Evolutionary conservation across 1,284 basidiomycete species (phyloP).

Genomic region (Ustilago hordei): DNA sequence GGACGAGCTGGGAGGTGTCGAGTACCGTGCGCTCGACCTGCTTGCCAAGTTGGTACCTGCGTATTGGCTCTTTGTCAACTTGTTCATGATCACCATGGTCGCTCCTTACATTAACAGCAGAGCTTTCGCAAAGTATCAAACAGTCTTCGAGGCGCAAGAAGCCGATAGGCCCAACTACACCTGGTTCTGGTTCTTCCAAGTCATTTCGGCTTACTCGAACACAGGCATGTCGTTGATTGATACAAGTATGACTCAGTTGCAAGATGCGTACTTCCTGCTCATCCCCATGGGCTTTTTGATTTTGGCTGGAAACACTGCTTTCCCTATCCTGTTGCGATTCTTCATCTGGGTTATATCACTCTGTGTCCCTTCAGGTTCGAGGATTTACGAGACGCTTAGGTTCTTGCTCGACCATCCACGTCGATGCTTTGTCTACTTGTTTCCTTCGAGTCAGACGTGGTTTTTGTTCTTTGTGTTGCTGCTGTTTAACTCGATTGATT

Average conservation of each 20-base stretch:
- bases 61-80: conserved; percentile 49
- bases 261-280: conserved; percentile 84
- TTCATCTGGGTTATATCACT: conserved; percentile 78
- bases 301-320: conserved; percentile 90
- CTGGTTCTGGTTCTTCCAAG: conserved; percentile 87
- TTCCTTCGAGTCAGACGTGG: conserved; percentile 92
- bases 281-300: conserved; percentile 77
- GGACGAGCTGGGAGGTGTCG: conserved; percentile 92
- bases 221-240: conserved; percentile 90
- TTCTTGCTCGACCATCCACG: conserved; percentile 97
- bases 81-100: conserved; percentile 53
- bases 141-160: conserved; percentile 60
- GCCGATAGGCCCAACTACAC: conserved; percentile 68
- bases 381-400: conserved; percentile 81
- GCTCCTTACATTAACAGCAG: conserved; percentile 64
- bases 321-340: conserved; percentile 67
- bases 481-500: conserved; percentile 81
- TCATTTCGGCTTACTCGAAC: conserved; percentile 88
- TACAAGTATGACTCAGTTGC: conserved; percentile 87
- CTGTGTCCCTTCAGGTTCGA: conserved; percentile 75
- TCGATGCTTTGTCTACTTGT: conserved; percentile 91
- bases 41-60: conserved; percentile 72
- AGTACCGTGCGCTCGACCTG: conserved; percentile 87
- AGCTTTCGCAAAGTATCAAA: conserved; percentile 51
- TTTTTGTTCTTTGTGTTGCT: conserved; percentile 80